Evolutionary conservation across 805 yeast genomes (phyloP).

Genomic region (Saccharomycopsis fibuligera): DNA sequence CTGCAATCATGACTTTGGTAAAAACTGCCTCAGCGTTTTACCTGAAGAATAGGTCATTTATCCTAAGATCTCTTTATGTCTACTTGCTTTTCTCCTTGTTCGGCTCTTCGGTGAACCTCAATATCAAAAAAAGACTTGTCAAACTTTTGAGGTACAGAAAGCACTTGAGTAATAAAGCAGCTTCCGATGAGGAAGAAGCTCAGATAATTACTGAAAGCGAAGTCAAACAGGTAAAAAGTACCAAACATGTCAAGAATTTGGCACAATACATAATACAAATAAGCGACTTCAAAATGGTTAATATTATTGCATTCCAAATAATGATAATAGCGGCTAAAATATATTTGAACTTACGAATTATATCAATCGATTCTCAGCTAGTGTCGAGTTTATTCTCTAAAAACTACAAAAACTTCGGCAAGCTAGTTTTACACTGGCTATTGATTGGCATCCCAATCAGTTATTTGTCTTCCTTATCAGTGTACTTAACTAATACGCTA

Average conservation of each 20-base stretch:
- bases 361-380: slow-evolving; percentile 76
- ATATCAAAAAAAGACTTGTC: slow-evolving; percentile 19
- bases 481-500: slow-evolving; percentile 52
- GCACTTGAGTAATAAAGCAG: slow-evolving; percentile 20
- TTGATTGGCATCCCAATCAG: slow-evolving; percentile 82
- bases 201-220: slow-evolving; percentile 11
- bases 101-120: slow-evolving; percentile 18
- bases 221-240: slow-evolving; percentile 13
- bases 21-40: slow-evolving; percentile 9
- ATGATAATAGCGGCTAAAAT: slow-evolving; percentile 61
- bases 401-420: slow-evolving; percentile 55
- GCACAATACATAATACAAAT: slow-evolving; percentile 9
- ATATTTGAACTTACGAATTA: slow-evolving; percentile 69
- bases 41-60: slow-evolving; percentile 5
- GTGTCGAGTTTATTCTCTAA: slow-evolving; percentile 78
- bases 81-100: slow-evolving; percentile 18
- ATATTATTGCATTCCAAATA: slow-evolving; percentile 44
- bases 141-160: slow-evolving; percentile 23
- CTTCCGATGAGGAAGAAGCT: slow-evolving; percentile 13
- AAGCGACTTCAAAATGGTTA: slow-evolving; percentile 24
- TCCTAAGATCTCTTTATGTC: slow-evolving; percentile 12
- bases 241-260: slow-evolving; percentile 17
- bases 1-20: too few relatives aligned
- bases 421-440: slow-evolving; percentile 71
- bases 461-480: slow-evolving; percentile 62